Conservation (phyloP, 176 grass and related monocot species). For the Aegilops speltoides region DNA sequence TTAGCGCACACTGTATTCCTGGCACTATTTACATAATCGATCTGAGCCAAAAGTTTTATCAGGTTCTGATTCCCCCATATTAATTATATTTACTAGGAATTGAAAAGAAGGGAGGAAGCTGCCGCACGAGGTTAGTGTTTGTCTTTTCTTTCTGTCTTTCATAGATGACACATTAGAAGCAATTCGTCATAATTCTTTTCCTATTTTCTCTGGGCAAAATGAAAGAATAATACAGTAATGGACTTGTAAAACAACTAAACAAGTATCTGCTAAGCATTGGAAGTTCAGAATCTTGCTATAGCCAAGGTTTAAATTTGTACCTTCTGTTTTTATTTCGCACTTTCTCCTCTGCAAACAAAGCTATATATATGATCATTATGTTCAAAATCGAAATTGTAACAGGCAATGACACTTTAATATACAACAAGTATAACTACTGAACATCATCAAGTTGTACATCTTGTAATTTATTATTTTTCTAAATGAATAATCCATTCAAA, state of each 20-base stretch:
- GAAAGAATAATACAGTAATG: background rate
- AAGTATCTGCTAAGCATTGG: background rate
- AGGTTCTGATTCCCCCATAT: conserved; percentile 30
- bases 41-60: conserved; percentile 13
- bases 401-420: background rate
- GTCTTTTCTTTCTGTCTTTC: background rate
- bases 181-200: background rate
- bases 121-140: conserved; percentile 64
- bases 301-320: background rate
- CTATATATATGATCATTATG: background rate
- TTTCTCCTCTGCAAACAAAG: background rate
- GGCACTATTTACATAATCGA: background rate
- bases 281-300: background rate
- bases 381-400: background rate
- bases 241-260: conserved; percentile 15
- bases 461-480: conserved; percentile 2
- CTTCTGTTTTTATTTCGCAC: background rate
- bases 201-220: background rate
- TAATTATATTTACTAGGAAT: conserved; percentile 55
- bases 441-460: background rate
- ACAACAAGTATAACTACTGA: background rate
- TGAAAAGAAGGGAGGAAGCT: conserved; percentile 89
- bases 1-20: background rate
- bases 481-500: background rate
- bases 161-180: background rate